These are phyloP conservation scores for Rhizopus sp. DNA, from an alignment of 371 early-diverging fungal genomes.

Conservation along the genomic window DNA sequence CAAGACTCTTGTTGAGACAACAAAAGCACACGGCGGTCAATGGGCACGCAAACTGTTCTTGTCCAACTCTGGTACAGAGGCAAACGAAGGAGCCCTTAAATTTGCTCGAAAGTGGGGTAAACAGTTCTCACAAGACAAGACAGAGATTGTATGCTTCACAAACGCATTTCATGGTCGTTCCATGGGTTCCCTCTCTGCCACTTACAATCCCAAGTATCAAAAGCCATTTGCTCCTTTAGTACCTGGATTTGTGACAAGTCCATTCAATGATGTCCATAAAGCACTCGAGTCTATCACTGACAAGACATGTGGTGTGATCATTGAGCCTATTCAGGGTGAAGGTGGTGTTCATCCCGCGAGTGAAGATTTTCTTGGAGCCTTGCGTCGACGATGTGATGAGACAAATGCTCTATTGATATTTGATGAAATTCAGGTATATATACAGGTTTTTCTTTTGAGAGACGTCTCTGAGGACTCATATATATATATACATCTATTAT, in stretches of 20 bases:
- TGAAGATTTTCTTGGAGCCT: slow-evolving; percentile 70
- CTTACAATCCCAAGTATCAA: slow-evolving; percentile 90
- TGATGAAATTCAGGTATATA: slow-evolving; percentile 91
- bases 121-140: slow-evolving; percentile 55
- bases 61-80: slow-evolving; percentile 92
- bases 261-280: slow-evolving; percentile 72
- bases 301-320: slow-evolving; percentile 88
- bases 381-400: slow-evolving; percentile 80
- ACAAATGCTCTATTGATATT: slow-evolving; percentile 85
- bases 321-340: slow-evolving; percentile 97
- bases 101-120: slow-evolving; percentile 93
- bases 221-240: slow-evolving; percentile 87
- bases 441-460: background rate
- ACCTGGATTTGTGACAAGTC: slow-evolving; percentile 76
- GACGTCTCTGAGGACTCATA: background rate
- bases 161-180: slow-evolving; percentile 95
- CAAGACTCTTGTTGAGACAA: slow-evolving; percentile 61
- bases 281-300: slow-evolving; percentile 65
- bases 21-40: slow-evolving; percentile 41
- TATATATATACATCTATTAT: background rate
- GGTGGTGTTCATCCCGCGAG: slow-evolving; percentile 83
- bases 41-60: slow-evolving; percentile 76
- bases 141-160: slow-evolving; percentile 77
- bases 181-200: slow-evolving; percentile 92
- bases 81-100: slow-evolving; percentile 88